Evolutionary conservation across 371 early-diverging fungal species (phyloP).

Genomic region (Mortierella sp.): DNA sequence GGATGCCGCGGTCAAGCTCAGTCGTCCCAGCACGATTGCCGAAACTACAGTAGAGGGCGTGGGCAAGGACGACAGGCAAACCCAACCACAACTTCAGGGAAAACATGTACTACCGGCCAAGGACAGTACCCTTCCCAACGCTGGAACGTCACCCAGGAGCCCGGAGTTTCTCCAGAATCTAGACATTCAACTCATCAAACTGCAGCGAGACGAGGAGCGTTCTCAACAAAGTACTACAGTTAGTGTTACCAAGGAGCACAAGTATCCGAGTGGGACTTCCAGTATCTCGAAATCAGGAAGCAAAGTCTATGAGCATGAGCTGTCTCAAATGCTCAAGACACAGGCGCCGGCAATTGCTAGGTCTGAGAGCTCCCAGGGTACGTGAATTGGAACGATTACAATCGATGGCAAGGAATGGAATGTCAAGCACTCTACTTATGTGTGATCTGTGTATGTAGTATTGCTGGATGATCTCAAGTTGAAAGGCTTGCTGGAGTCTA

Average conservation of each 20-base stretch:
- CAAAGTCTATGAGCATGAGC: conserved; percentile 28
- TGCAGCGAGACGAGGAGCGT: conserved; percentile 28
- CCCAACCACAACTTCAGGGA: neutral
- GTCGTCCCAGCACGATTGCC: neutral
- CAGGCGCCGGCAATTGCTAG: conserved; percentile 2
- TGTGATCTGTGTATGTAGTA: neutral
- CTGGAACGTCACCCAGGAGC: conserved; percentile 7
- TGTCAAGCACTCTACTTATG: neutral
- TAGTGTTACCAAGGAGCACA: conserved; percentile 8
- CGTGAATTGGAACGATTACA: neutral
- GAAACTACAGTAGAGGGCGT: neutral
- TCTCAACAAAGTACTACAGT: conserved; percentile 1
- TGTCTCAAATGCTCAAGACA: conserved; percentile 19
- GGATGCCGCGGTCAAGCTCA: neutral
- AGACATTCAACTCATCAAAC: conserved; percentile 40
- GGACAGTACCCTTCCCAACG: neutral
- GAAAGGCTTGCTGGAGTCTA: conserved; percentile 33
- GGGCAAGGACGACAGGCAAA: conserved; percentile 8
- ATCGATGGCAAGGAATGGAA: neutral
- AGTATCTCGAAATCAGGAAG: conserved; percentile 12
- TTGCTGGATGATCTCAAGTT: conserved; percentile 31
- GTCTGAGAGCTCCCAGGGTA: conserved; percentile 19
- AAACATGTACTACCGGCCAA: neutral
- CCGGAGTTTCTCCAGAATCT: conserved; percentile 35
- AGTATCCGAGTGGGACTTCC: neutral